Base-by-base conservation (phyloP, 2,329 filamentous ascomycete genomes). In the Biscogniauxia marginata region DNA sequence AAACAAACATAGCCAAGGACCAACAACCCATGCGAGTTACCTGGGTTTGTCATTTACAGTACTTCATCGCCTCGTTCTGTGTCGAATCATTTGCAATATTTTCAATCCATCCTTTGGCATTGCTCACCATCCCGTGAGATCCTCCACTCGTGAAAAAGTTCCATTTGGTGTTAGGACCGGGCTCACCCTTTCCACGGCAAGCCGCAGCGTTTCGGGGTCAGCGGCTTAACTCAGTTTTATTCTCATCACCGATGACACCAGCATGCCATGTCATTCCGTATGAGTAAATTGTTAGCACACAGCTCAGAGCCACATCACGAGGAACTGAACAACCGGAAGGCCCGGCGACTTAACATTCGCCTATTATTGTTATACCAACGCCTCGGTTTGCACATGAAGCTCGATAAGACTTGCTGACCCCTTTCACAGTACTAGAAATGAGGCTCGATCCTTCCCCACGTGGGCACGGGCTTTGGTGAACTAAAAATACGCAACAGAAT, bases 371-470 rank as follows among this genome's bases (percentile, higher is more conserved):
- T 39, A 39, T 39, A 39, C 30, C 13, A 39, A 39, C 30, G 30
- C 30, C 30, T 11, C 30, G 13, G 30, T 39, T 39, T 39, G 30
- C 30, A 6, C 30, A n/a, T 39, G 30, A 16, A 39, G 30, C 30
- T 39, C 7, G 30, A 16, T 16, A 16, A 39, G n/a, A 16, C 30
- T 39, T 39, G 30, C 30, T 16, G n/a, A 39, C n/a, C n/a, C 30
- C 30, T 39, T 16, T 39, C 30, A 16, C 30, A 39, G n/a, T 39
- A n/a, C 6, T 39, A 39, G 30, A 39, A 39, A 39, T 39, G 30
- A 39, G 30, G 30, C 30, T 39, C 30, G 24, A 49, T 49, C 48
- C 48, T 49, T 30, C 48, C 48, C 21, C 48, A 49, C 25, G 48
- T 30, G 25, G 25, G 24, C 21, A 30, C 19, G 48, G 25, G 25